Evolutionary conservation across 2,329 filamentous ascomycete species (phyloP).

Genomic region (Zalaria sp.): DNA sequence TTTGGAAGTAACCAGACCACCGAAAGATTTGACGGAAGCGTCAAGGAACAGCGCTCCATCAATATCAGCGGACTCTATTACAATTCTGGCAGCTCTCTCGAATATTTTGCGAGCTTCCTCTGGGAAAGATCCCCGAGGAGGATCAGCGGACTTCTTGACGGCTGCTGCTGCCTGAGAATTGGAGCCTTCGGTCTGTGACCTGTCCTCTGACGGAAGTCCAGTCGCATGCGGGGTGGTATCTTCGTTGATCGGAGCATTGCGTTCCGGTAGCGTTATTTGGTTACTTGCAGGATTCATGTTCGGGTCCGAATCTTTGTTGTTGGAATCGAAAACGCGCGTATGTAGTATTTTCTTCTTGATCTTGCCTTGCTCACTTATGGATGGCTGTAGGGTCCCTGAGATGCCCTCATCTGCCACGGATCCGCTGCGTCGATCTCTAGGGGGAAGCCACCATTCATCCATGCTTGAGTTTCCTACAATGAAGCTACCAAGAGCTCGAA

Average conservation of each 20-base stretch:
- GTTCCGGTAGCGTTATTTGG: background rate
- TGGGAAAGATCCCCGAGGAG: background rate
- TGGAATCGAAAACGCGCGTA: background rate
- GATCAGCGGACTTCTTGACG: conserved; percentile 8
- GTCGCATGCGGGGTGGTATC: conserved; percentile 8
- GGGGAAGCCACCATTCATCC: conserved; percentile 3
- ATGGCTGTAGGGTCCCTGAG: too few species aligned
- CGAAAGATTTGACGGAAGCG: conserved; percentile 9
- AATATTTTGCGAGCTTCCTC: conserved; percentile 7
- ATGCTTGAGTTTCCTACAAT: conserved; percentile 8
- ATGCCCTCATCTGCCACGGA: background rate
- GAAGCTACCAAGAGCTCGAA: conserved; percentile 10
- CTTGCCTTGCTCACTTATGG: too few species aligned
- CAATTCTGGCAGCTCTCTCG: conserved; percentile 28
- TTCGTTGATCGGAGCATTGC: conserved; percentile 6
- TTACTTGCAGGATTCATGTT: background rate
- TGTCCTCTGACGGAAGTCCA: conserved; percentile 10
- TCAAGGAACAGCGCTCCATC: conserved; percentile 31
- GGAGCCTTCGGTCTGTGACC: conserved; percentile 10
- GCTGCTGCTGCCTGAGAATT: conserved; percentile 10
- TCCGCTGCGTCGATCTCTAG: background rate
- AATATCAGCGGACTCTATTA: conserved; percentile 28
- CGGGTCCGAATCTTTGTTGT: background rate
- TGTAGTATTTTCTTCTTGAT: background rate
- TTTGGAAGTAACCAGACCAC: conserved; percentile 5